Conservation (phyloP, 805 yeast genomes). For the Hanseniaspora pseudoguilliermondii region DNA sequence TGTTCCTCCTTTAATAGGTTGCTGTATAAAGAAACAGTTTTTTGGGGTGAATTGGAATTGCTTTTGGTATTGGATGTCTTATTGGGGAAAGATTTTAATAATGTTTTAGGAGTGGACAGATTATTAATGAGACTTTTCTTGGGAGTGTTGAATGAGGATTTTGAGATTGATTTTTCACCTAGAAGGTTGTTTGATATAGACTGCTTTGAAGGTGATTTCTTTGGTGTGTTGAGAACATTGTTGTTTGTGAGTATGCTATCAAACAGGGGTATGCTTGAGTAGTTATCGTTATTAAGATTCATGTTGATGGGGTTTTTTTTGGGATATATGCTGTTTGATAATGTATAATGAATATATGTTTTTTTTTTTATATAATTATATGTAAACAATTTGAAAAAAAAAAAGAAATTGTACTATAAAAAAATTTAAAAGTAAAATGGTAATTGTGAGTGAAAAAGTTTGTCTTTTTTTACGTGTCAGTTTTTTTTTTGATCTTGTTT, state of each 20-base stretch:
- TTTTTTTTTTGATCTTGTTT: too few species aligned
- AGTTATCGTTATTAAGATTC: conserved; percentile 5
- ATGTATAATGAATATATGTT: neutral
- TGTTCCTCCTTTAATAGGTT: neutral
- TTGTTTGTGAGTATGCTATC: neutral
- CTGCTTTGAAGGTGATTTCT: conserved; percentile 8
- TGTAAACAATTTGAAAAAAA: neutral
- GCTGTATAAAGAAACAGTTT: neutral
- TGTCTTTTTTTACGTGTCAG: too few species aligned
- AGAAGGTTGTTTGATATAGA: neutral
- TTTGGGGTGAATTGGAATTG: neutral
- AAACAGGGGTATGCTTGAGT: neutral
- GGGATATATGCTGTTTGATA: neutral
- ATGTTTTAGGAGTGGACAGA: neutral
- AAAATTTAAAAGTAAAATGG: too few species aligned
- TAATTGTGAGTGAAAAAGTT: too few species aligned
- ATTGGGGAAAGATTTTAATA: conserved; percentile 3
- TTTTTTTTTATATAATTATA: neutral
- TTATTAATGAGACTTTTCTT: neutral
- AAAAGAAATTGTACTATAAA: too few species aligned
- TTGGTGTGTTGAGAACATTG: neutral
- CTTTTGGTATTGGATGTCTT: neutral
- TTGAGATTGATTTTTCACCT: neutral
- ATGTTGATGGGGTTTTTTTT: neutral
- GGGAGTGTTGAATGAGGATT: neutral